These are phyloP conservation scores for Dioscorea alata DNA, from an alignment of 106 monocot genomes.

Conservation along the genomic window DNA sequence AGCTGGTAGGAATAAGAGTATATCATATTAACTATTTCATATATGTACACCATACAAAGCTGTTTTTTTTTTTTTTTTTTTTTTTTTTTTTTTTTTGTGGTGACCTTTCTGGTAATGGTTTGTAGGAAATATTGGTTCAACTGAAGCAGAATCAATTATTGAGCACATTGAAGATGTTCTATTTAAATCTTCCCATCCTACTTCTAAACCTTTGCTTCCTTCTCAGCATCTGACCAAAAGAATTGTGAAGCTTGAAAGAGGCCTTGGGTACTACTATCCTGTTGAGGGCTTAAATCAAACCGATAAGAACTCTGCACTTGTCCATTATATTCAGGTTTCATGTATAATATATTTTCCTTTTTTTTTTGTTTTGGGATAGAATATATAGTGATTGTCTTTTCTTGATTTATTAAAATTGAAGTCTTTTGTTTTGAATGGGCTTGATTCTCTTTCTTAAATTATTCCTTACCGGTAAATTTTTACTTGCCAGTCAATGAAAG, in stretches of 20 bases:
- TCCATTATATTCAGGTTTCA: slow-evolving; percentile 86
- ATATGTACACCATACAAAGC: background rate
- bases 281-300: slow-evolving; percentile 47
- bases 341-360: too few species aligned
- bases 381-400: too few species aligned
- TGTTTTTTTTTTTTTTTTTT: too few species aligned
- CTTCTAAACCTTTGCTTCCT: slow-evolving; percentile 61
- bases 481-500: too few species aligned
- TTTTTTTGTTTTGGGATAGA: background rate
- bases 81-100: too few species aligned
- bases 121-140: slow-evolving; percentile 74
- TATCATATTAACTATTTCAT: slow-evolving; percentile 5
- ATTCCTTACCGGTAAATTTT: too few species aligned
- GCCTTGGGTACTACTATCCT: slow-evolving; percentile 48
- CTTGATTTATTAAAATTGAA: too few species aligned
- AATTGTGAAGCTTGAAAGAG: slow-evolving; percentile 87
- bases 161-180: slow-evolving; percentile 58
- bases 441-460: too few species aligned
- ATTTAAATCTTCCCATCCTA: slow-evolving; percentile 40
- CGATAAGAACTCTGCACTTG: slow-evolving; percentile 86
- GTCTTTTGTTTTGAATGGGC: too few species aligned
- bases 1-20: slow-evolving; percentile 35
- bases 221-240: slow-evolving; percentile 78
- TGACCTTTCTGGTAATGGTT: background rate
- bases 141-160: slow-evolving; percentile 54